Base-by-base conservation (phyloP, 2,329 filamentous ascomycete species). In the Coniochaeta sp. region DNA sequence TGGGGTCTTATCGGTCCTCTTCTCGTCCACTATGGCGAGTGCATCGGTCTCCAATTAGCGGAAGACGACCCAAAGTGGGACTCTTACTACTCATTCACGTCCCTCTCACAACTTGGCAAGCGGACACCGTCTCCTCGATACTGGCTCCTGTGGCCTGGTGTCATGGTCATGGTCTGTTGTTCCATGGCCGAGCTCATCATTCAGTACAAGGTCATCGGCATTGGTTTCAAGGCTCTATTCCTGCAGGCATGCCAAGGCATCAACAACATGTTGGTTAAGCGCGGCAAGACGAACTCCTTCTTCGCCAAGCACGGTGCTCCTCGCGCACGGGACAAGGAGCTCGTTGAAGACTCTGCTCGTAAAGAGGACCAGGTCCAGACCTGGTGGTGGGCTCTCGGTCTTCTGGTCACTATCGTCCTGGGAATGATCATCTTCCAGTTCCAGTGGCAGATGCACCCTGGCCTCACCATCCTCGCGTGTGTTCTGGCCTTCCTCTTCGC, bases 401-500 rank as follows among this genome's bases (percentile, higher is more conserved):
- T 84, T 12, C 44, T 81, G 19, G 71, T 74, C 62, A 78, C 82
- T 63, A 74, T 84, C 60, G 75, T 77, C 52, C 72, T 77, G 36
- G 82, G 75, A 65, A 77, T 83, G 59, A 73, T 85, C 60, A 77
- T 85, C 65, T 73, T 73, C 65, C 70, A 75, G 57, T 72, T 81
- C 50, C 79, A 83, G 65, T 84, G 79, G 75, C 73, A 80, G 14
- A 83, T 85, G 75, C 75, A 82, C 56, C 75, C 81, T 3, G 83
- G 83, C 58, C 75, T 84, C 70, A 81, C 80, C 9, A 73, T 86
- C 52, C 73, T 86, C 12, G 81, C 82, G 38, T 74, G 81, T 62
- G 67, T 86, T 62, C 74, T 87, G 42, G 80, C 81, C 59, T 83
- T 86, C 74, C 74, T 86, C 66, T 86, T 86, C 72, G 81, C 81